phyloP scores from a whole-genome alignment of 2,329 filamentous ascomycete genomes.

The Pseudogymnoascus sp. region DNA sequence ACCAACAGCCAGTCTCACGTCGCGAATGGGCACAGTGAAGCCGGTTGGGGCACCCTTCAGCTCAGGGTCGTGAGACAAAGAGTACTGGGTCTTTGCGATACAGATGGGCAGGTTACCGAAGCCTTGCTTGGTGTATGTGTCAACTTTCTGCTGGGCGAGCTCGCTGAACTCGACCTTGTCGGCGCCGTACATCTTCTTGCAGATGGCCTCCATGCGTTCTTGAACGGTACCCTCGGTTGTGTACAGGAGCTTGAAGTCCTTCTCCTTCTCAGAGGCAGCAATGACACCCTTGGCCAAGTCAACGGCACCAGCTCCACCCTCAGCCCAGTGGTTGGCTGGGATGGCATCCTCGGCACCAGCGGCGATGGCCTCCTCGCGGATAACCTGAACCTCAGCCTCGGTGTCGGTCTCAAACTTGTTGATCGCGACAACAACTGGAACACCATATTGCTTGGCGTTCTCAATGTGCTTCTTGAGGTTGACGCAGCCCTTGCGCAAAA shows the following conservation, averaged over 20 bases:
- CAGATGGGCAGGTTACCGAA: constrained; percentile 92
- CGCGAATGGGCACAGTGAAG: constrained; percentile 89
- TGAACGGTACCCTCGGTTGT: constrained; percentile 69
- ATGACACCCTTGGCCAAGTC: constrained; percentile 85
- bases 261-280: constrained; percentile 71
- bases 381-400: constrained; percentile 78
- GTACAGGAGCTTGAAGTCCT: constrained; percentile 84
- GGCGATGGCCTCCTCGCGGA: constrained; percentile 82
- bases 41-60: constrained; percentile 92
- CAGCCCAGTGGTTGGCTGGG: constrained; percentile 91
- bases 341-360: constrained; percentile 93
- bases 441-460: constrained; percentile 81
- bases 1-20: constrained; percentile 88
- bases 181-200: constrained; percentile 90
- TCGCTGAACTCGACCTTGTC: constrained; percentile 85
- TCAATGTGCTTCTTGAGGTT: constrained; percentile 93
- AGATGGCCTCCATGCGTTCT: constrained; percentile 84
- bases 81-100: constrained; percentile 98
- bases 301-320: constrained; percentile 83
- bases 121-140: constrained; percentile 86
- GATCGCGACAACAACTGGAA: constrained; percentile 93
- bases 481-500: constrained; percentile 81
- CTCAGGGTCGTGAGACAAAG: constrained; percentile 81
- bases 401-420: constrained; percentile 96
- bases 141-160: constrained; percentile 90